A percentile compares a stretch with the other conserved stretches of the same genome.
Evolutionary conservation across 805 yeast genomes (phyloP).

Genomic region (Candida orba): DNA sequence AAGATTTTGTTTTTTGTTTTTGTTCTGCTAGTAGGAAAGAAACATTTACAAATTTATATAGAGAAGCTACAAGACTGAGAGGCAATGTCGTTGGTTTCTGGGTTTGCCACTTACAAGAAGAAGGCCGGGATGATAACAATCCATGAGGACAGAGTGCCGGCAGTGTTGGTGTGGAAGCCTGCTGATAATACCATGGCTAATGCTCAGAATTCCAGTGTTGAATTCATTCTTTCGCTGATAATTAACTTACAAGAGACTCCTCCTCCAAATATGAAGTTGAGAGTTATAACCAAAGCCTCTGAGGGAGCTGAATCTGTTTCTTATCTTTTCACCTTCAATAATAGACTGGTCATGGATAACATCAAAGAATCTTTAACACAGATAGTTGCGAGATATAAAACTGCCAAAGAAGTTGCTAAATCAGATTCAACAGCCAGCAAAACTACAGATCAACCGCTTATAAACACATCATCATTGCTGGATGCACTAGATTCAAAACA

Average conservation of each 20-base stretch:
- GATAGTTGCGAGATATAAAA: slow-evolving; percentile 56
- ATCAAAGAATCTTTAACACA: slow-evolving; percentile 62
- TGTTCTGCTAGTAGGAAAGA: not conserved
- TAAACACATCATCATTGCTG: slow-evolving; percentile 32
- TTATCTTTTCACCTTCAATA: slow-evolving; percentile 55
- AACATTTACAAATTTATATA: too few relatives aligned
- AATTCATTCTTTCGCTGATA: slow-evolving; percentile 35
- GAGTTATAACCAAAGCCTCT: slow-evolving; percentile 39
- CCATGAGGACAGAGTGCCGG: slow-evolving; percentile 49
- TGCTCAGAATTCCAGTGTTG: slow-evolving; percentile 19
- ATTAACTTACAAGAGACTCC: slow-evolving; percentile 60
- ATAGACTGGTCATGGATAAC: slow-evolving; percentile 68
- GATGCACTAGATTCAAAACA: slow-evolving; percentile 48
- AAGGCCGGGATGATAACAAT: slow-evolving; percentile 50
- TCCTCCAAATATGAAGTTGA: slow-evolving; percentile 60
- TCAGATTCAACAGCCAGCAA: slow-evolving; percentile 15
- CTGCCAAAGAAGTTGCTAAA: slow-evolving; percentile 22
- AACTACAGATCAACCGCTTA: slow-evolving; percentile 23
- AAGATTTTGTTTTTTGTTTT: not conserved
- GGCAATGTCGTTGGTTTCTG: slow-evolving; percentile 32
- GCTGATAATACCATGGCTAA: slow-evolving; percentile 36
- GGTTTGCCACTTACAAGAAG: slow-evolving; percentile 50
- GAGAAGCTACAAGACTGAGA: too few relatives aligned
- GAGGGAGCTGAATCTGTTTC: slow-evolving; percentile 25
- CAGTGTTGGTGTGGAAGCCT: slow-evolving; percentile 50